Evolutionary conservation across 2,329 filamentous ascomycete genomes (phyloP).

Genomic region (Helicocarpus griseus): DNA sequence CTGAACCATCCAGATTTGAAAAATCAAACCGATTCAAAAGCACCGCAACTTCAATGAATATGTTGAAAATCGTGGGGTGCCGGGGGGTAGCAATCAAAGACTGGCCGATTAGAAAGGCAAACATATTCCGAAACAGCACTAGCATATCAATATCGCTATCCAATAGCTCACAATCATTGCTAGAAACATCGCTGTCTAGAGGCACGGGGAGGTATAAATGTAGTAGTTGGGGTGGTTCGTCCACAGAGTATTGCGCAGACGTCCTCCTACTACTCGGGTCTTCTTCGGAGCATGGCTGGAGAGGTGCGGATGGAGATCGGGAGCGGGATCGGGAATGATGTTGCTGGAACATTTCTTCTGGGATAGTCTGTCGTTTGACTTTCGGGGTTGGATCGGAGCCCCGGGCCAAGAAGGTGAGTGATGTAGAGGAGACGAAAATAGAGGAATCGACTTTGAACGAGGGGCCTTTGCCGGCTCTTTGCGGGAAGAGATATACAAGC

Average conservation of each 20-base stretch:
- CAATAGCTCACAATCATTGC: slow-evolving; percentile 23
- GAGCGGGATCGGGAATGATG: slow-evolving; percentile 21
- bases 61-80: slow-evolving; percentile 46
- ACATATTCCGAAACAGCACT: slow-evolving; percentile 52
- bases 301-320: slow-evolving; percentile 17
- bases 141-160: slow-evolving; percentile 47
- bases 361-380: slow-evolving; percentile 19
- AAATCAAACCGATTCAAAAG: slow-evolving; percentile 51
- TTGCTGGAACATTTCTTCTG: slow-evolving; percentile 16
- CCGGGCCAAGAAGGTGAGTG: slow-evolving; percentile 46
- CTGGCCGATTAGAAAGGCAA: slow-evolving; percentile 54
- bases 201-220: slow-evolving; percentile 52
- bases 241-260: slow-evolving; percentile 38
- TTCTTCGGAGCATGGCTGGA: slow-evolving; percentile 20
- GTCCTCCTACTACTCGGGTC: slow-evolving; percentile 36
- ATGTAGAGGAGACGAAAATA: slow-evolving; percentile 47
- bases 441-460: slow-evolving; percentile 54
- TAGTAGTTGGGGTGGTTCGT: slow-evolving; percentile 38
- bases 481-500: slow-evolving; percentile 52
- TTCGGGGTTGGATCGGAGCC: slow-evolving; percentile 37
- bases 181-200: slow-evolving; percentile 42
- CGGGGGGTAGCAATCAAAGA: slow-evolving; percentile 50
- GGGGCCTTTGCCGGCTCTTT: slow-evolving; percentile 45
- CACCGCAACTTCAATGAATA: slow-evolving; percentile 52
- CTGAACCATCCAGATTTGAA: slow-evolving; percentile 52